These are phyloP conservation scores for Beta vulgaris DNA, from an alignment of 148 eudicot genomes.

Conservation along the genomic window DNA sequence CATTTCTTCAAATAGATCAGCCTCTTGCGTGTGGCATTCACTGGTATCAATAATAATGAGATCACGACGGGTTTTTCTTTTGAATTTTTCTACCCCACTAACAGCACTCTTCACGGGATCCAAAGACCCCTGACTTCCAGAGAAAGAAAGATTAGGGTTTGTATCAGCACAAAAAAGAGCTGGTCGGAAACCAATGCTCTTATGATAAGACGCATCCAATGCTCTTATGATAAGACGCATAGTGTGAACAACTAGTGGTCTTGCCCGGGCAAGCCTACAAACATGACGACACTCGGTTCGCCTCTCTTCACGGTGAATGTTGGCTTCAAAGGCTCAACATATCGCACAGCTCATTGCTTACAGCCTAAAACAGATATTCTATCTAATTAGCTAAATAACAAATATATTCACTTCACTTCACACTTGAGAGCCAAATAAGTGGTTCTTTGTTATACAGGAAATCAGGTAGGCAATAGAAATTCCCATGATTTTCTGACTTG, in stretches of 20 bases:
- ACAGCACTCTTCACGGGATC: slow-evolving; percentile 94
- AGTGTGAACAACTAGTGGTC: slow-evolving; percentile 18
- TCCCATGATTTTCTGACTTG: too few relatives aligned
- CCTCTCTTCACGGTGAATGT: slow-evolving; percentile 80
- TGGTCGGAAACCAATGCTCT: not conserved
- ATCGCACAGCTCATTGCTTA: slow-evolving; percentile 83
- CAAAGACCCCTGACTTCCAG: slow-evolving; percentile 78
- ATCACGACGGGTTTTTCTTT: slow-evolving; percentile 83
- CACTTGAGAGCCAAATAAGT: too few relatives aligned
- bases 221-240: too few relatives aligned
- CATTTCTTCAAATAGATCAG: slow-evolving; percentile 96
- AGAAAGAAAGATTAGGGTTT: slow-evolving; percentile 13
- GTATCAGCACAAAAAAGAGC: slow-evolving; percentile 70
- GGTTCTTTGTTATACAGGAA: too few relatives aligned
- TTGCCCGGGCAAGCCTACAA: slow-evolving; percentile 98
- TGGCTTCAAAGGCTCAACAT: slow-evolving; percentile 89
- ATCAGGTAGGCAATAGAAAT: too few relatives aligned
- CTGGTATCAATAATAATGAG: slow-evolving; percentile 94
- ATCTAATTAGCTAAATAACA: not conserved
- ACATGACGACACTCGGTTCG: slow-evolving; percentile 83
- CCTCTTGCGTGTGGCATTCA: slow-evolving; percentile 98
- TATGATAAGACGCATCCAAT: slow-evolving; percentile 8
- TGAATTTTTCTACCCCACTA: slow-evolving; percentile 88
- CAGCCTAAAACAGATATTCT: slow-evolving; percentile 53
- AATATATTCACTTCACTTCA: not conserved